A percentile compares a stretch with the other conserved stretches of the same genome.
phyloP scores from a whole-genome alignment of 805 yeast genomes.

The Sugiyamaella chiloensis region DNA sequence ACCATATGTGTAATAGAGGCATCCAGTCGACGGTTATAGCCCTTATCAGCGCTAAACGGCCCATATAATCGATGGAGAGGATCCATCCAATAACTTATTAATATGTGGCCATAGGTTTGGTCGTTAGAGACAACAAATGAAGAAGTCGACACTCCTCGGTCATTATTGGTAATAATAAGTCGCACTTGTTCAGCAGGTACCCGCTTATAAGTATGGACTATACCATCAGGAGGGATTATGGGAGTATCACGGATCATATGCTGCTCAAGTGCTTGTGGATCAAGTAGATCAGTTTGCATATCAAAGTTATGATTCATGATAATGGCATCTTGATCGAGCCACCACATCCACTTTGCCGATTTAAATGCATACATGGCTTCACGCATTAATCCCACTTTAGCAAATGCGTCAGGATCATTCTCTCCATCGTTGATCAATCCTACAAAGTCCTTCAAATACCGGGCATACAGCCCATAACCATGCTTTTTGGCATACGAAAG shows the following conservation, averaged over 20 bases:
- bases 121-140: slow-evolving; percentile 72
- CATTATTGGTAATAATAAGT: slow-evolving; percentile 68
- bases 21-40: slow-evolving; percentile 42
- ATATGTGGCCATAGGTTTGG: slow-evolving; percentile 57
- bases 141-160: slow-evolving; percentile 58
- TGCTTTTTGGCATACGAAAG: slow-evolving; percentile 83
- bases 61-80: slow-evolving; percentile 64
- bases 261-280: slow-evolving; percentile 56
- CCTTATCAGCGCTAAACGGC: slow-evolving; percentile 51
- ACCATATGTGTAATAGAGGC: slow-evolving; percentile 73
- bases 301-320: slow-evolving; percentile 69
- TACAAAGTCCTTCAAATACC: slow-evolving; percentile 79
- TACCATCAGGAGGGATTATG: slow-evolving; percentile 45
- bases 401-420: slow-evolving; percentile 68
- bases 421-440: slow-evolving; percentile 58
- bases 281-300: slow-evolving; percentile 56
- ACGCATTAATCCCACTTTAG: slow-evolving; percentile 59
- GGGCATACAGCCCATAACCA: slow-evolving; percentile 74
- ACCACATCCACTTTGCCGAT: slow-evolving; percentile 84
- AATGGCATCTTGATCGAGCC: slow-evolving; percentile 67
- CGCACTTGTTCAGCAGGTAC: slow-evolving; percentile 54
- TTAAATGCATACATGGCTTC: slow-evolving; percentile 94
- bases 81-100: slow-evolving; percentile 77
- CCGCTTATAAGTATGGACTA: slow-evolving; percentile 58
- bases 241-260: slow-evolving; percentile 70